Percentiles rank a stretch among this genome's conserved stretches.
Evolutionary conservation across 345 rosid species (phyloP).

Genomic region (Salix exigua): DNA sequence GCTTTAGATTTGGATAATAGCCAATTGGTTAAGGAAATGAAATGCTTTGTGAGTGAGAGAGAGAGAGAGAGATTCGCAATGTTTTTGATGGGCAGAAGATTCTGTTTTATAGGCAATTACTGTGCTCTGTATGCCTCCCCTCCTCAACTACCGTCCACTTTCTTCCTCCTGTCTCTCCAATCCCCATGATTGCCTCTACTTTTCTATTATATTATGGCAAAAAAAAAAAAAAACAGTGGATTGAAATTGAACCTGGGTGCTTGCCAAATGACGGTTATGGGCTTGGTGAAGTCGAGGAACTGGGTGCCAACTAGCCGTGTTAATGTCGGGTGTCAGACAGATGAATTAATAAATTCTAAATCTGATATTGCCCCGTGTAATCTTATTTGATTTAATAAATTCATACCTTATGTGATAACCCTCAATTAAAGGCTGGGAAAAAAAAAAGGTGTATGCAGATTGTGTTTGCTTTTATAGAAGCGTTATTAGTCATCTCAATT

Average conservation of each 20-base stretch:
- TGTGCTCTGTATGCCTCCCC: not conserved
- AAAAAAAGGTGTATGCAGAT: too few species aligned
- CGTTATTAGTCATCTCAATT: too few species aligned
- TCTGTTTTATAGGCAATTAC: conserved; percentile 11
- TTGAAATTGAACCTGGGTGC: not conserved
- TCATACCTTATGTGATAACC: too few species aligned
- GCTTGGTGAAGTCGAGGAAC: not conserved
- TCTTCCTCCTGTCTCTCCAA: not conserved
- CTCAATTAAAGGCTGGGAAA: too few species aligned
- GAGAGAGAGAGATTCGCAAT: not conserved
- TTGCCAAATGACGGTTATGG: not conserved
- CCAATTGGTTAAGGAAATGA: not conserved
- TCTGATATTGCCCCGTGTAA: not conserved
- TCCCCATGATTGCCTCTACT: not conserved
- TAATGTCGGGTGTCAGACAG: not conserved
- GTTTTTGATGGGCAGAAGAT: conserved; percentile 7
- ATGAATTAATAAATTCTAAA: too few species aligned
- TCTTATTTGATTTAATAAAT: too few species aligned
- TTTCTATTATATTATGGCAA: not conserved
- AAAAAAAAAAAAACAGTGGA: not conserved
- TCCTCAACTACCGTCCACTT: not conserved
- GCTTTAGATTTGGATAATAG: not conserved
- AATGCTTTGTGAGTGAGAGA: not conserved
- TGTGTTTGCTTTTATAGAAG: too few species aligned
- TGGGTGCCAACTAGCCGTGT: not conserved